Percentiles rank a stretch among this genome's conserved stretches.
These are phyloP conservation scores for Nicotiana rustica DNA, from an alignment of 305 asterid species.

Conservation along the genomic window DNA sequence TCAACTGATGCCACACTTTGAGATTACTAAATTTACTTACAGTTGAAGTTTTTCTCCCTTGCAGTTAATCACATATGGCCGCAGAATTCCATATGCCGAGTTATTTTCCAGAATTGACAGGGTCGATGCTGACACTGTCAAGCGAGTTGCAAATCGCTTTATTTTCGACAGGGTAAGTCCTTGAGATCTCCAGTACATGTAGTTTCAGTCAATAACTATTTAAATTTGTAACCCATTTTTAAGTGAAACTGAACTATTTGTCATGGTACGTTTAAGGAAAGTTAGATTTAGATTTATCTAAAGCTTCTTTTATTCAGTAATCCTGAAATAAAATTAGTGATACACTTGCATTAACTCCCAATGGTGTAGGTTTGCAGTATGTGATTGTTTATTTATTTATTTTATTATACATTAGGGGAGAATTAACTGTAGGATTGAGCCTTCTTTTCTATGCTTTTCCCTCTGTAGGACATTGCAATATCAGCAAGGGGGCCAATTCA, in stretches of 20 bases:
- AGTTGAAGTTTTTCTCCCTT: conserved; percentile 27
- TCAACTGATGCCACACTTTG: neutral
- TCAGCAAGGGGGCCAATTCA: conserved; percentile 86
- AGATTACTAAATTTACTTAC: conserved; percentile 15
- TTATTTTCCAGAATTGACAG: conserved; percentile 90
- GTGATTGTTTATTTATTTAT: neutral
- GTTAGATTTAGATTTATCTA: neutral
- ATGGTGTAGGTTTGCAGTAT: neutral
- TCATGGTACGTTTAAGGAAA: neutral
- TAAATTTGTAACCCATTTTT: neutral
- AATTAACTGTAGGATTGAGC: neutral
- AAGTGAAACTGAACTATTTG: neutral
- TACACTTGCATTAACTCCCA: neutral
- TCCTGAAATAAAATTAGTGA: neutral
- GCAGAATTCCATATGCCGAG: conserved; percentile 95
- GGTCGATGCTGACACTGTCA: conserved; percentile 80
- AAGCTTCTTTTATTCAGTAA: neutral
- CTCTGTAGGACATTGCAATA: conserved; percentile 80
- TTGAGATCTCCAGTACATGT: neutral
- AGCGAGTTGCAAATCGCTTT: conserved; percentile 90
- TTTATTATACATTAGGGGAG: too few species aligned
- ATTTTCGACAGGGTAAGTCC: conserved; percentile 71
- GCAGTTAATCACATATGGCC: conserved; percentile 92
- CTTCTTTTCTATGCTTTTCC: neutral
- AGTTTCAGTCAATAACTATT: conserved; percentile 2